Base-by-base conservation (phyloP, 2,329 filamentous ascomycete species). In the Alternaria infectoria region DNA sequence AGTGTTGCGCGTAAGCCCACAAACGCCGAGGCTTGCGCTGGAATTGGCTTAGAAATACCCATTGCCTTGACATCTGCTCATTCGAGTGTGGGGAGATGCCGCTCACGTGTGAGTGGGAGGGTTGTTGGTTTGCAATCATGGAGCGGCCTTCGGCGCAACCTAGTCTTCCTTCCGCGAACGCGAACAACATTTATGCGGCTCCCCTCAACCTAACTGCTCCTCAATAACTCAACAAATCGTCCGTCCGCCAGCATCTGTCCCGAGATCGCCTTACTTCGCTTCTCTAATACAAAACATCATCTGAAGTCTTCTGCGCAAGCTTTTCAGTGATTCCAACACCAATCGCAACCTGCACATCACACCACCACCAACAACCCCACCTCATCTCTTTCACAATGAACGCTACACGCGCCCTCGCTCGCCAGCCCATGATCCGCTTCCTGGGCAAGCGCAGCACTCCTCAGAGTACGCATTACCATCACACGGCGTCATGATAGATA, bases 351-450 rank as follows among this genome's bases (percentile, higher is more conserved):
- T 57, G 10, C 57, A 47, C 45, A 36, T 44, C 36, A 47, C 40
- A 23, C 26, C 23, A 28, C 15, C 26, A 25, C 32, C 57, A 15
- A 28, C 59, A 54, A 47, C 60, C 57, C 56, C 59, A 52, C 65
- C n/a, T 47, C 61, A 65, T 40, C 63, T 28, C 52, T 62, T 32
- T 59, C 28, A 71, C 68, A 64, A 84, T 85, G 83, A 80, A 81
- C 66, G 80, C 81, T 52, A 85, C 83, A 66, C 79, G 80, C 63
- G 70, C 76, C 26, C 82, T 85, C 68, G 78, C 81, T 69, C 81
- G 83, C 64, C 81, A 84, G 79, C 83, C 84, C 66, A 76, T 85
- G 82, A 86, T 86, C 75, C 78, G 79, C 67, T 86, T 86, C 77
- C 59, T 85, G 52, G 84, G 84, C 74, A 84, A 83, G 79, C 82